phyloP scores from a whole-genome alignment of 78 protist species.

The Cyanophora paradoxa region DNA sequence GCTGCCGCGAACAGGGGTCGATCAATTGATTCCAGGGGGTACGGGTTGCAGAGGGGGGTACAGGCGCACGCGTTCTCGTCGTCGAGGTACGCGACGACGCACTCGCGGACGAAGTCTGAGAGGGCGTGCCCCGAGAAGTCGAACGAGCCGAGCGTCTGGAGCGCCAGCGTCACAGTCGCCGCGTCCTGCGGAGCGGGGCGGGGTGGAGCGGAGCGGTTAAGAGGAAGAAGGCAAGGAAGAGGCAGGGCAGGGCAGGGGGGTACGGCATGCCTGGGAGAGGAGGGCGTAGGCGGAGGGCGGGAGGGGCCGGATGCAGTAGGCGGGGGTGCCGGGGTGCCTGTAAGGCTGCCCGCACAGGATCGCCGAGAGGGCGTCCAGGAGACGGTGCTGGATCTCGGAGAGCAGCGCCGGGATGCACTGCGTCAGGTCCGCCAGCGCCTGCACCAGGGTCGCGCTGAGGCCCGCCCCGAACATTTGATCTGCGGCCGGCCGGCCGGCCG shows the following conservation, averaged over 20 bases:
- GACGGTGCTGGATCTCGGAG: constrained; percentile 40
- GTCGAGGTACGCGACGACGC: constrained; percentile 61
- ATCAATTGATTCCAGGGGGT: no score
- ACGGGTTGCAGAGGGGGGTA: no score
- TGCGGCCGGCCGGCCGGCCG: no score
- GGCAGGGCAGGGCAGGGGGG: background rate
- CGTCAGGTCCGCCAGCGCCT: constrained; percentile 35
- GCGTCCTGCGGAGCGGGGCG: background rate
- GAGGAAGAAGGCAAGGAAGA: background rate
- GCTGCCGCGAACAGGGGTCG: constrained; percentile 16
- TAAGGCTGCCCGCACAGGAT: constrained; percentile 21
- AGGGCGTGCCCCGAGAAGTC: constrained; percentile 54
- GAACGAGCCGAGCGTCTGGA: constrained; percentile 60
- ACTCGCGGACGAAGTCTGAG: constrained; percentile 45
- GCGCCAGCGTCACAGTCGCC: background rate
- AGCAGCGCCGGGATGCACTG: constrained; percentile 34
- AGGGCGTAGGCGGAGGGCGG: background rate
- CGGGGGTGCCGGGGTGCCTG: background rate
- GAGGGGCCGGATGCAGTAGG: no score
- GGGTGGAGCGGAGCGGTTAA: background rate
- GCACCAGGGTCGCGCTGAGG: constrained; percentile 19
- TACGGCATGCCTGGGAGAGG: background rate
- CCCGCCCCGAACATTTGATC: constrained; percentile 42
- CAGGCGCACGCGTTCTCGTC: no score
- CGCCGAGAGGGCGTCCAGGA: constrained; percentile 12